phyloP scores from a whole-genome alignment of 139 green algal species.

The Tetraselmis striata region DNA sequence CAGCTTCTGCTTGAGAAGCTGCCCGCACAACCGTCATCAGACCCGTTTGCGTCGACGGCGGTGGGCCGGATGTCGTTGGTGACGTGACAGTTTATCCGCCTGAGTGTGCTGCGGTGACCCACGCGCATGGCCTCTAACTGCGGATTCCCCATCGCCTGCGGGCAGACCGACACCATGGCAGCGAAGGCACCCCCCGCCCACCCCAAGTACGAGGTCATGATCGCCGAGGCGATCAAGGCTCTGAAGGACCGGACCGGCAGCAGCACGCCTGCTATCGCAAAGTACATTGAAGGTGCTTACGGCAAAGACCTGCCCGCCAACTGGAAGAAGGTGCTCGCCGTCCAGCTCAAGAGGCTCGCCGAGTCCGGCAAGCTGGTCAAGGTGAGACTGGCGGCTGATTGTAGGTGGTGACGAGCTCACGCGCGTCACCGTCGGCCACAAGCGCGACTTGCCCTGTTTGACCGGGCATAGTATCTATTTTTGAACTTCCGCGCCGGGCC shows the following conservation, averaged over 20 bases:
- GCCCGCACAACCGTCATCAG: too few relatives aligned
- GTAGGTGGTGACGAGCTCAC: too few relatives aligned
- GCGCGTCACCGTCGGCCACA: too few relatives aligned
- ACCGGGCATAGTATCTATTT: too few relatives aligned
- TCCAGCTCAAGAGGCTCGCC: slow-evolving; percentile 41
- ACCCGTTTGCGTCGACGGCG: too few relatives aligned
- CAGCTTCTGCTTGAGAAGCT: too few relatives aligned
- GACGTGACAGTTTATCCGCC: neutral
- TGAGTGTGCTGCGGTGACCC: too few relatives aligned
- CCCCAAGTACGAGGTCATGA: slow-evolving; percentile 25
- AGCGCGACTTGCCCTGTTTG: too few relatives aligned
- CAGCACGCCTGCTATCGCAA: slow-evolving; percentile 61
- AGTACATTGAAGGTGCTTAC: slow-evolving; percentile 64
- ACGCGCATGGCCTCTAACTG: too few relatives aligned
- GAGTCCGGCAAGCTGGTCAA: slow-evolving; percentile 59
- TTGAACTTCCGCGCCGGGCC: too few relatives aligned
- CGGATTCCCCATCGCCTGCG: too few relatives aligned
- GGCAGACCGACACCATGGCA: neutral
- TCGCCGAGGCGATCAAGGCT: slow-evolving; percentile 56
- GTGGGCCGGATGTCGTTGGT: neutral
- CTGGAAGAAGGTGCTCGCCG: slow-evolving; percentile 51
- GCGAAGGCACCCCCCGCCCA: neutral
- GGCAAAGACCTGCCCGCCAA: slow-evolving; percentile 20
- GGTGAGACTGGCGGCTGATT: too few relatives aligned
- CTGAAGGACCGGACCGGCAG: slow-evolving; percentile 76